Evolutionary conservation across 768 basidiomycete genomes (phyloP).

Genomic region (Infundibulicybe gibba): DNA sequence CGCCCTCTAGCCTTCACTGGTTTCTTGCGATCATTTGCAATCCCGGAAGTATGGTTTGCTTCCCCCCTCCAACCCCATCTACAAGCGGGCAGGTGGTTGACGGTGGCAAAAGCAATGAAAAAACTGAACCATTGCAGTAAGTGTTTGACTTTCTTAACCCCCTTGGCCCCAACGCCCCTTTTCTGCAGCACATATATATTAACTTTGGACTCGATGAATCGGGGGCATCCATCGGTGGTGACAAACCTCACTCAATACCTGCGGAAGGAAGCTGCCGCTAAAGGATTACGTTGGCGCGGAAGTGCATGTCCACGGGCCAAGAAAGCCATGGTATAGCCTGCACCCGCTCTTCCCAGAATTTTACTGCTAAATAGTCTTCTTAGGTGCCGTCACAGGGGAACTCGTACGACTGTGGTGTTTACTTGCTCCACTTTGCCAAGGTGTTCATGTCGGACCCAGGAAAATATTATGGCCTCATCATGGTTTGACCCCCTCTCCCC

Average conservation of each 20-base stretch:
- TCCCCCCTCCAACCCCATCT: no score
- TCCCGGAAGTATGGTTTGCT: constrained; percentile 61
- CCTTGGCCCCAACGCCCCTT: background rate
- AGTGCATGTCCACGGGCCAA: constrained; percentile 38
- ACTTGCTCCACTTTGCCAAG: constrained; percentile 82
- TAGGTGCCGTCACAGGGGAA: constrained; percentile 91
- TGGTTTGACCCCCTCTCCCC: no score
- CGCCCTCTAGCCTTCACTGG: constrained; percentile 78
- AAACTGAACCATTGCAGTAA: no score
- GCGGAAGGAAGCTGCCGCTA: constrained; percentile 67
- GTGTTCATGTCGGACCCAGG: constrained; percentile 68
- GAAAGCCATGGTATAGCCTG: no score
- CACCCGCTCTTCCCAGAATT: no score
- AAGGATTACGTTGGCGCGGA: constrained; percentile 50
- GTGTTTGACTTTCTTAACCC: no score
- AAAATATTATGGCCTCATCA: constrained; percentile 46
- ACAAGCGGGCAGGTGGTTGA: constrained; percentile 2
- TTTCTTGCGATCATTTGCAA: constrained; percentile 92
- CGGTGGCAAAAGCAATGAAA: constrained; percentile 8
- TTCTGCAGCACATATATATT: constrained; percentile 69
- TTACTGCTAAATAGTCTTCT: no score
- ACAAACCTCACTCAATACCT: constrained; percentile 68
- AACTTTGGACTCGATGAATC: constrained; percentile 86
- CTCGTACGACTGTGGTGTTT: no score
- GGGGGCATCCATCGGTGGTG: constrained; percentile 59